Percentiles rank a stretch among this genome's conserved stretches.
These are phyloP conservation scores for Yamagishiella unicocca DNA, from an alignment of 139 green algal species.

Conservation along the genomic window DNA sequence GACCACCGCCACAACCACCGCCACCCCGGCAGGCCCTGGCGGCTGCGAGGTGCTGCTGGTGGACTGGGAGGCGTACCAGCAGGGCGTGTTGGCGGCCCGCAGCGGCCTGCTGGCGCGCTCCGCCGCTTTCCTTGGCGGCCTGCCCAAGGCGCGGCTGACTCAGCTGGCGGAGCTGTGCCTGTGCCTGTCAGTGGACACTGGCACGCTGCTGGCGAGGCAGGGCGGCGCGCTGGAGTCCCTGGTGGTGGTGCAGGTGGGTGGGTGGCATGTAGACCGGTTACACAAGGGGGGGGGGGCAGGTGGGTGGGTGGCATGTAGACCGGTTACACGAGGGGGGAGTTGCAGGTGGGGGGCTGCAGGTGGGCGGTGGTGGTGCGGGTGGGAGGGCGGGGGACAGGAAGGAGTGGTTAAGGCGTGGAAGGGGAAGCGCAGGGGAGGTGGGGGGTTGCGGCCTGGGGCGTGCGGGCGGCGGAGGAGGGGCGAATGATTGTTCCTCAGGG, in stretches of 20 bases:
- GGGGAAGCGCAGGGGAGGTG: too few species aligned
- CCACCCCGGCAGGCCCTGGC: constrained; percentile 6
- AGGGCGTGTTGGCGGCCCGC: constrained; percentile 20
- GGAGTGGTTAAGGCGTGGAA: too few species aligned
- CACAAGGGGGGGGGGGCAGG: too few species aligned
- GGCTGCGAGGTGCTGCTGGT: constrained; percentile 39
- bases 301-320: too few species aligned
- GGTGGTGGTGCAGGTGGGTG: constrained; percentile 44
- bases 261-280: too few species aligned
- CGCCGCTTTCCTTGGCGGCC: constrained; percentile 12
- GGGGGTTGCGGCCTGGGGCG: too few species aligned
- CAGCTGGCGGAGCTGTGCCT: constrained; percentile 44
- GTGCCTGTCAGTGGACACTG: constrained; percentile 3
- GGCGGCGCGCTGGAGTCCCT: constrained; percentile 2
- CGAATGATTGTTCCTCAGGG: too few species aligned
- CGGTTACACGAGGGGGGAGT: background rate
- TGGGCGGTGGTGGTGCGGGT: background rate
- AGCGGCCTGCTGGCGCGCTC: constrained; percentile 16
- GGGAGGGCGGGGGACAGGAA: too few species aligned
- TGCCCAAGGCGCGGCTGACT: background rate
- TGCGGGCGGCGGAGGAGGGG: too few species aligned
- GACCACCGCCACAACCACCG: too few species aligned
- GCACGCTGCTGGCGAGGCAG: constrained; percentile 30
- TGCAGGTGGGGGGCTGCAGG: background rate
- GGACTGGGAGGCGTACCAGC: constrained; percentile 42